Evolutionary conservation across 2,329 filamentous ascomycete genomes (phyloP).

Genomic region (Cordyceps militaris): DNA sequence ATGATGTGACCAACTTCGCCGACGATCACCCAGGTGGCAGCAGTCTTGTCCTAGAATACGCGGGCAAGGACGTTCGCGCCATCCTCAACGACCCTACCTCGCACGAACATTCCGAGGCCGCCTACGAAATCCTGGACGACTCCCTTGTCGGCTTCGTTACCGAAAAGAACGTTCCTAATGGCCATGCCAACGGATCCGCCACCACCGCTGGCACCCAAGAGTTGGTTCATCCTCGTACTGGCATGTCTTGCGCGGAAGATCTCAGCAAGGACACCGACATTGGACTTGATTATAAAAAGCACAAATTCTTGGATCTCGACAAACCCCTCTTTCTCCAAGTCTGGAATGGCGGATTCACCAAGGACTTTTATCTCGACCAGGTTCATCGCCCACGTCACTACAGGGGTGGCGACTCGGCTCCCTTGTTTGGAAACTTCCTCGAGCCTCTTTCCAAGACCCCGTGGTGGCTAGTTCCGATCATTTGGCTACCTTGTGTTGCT

Average conservation of each 20-base stretch:
- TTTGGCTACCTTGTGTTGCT: conserved; percentile 76
- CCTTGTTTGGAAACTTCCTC: conserved; percentile 95
- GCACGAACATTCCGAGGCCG: conserved; percentile 80
- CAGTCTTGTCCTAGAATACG: conserved; percentile 84
- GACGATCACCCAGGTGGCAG: conserved; percentile 85
- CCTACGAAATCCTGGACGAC: conserved; percentile 94
- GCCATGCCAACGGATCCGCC: conserved; percentile 23
- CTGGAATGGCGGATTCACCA: conserved; percentile 80
- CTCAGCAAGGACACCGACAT: conserved; percentile 78
- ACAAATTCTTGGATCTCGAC: conserved; percentile 91
- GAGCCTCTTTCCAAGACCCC: conserved; percentile 93
- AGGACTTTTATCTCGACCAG: conserved; percentile 95
- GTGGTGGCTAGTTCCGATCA: conserved; percentile 79
- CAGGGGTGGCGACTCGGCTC: conserved; percentile 84
- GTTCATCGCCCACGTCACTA: conserved; percentile 95
- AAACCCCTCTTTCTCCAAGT: conserved; percentile 81
- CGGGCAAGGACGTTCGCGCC: conserved; percentile 73
- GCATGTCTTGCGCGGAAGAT: conserved; percentile 85
- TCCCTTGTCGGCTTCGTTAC: conserved; percentile 74
- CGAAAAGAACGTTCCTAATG: conserved; percentile 40
- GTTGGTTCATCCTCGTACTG: conserved; percentile 58
- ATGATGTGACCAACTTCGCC: conserved; percentile 88
- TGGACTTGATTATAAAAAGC: conserved; percentile 67
- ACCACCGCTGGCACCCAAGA: conserved; percentile 22
- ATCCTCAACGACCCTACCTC: conserved; percentile 80